Evolutionary conservation across 306 rosid species (phyloP).

Genomic region (Castanea sativa): DNA sequence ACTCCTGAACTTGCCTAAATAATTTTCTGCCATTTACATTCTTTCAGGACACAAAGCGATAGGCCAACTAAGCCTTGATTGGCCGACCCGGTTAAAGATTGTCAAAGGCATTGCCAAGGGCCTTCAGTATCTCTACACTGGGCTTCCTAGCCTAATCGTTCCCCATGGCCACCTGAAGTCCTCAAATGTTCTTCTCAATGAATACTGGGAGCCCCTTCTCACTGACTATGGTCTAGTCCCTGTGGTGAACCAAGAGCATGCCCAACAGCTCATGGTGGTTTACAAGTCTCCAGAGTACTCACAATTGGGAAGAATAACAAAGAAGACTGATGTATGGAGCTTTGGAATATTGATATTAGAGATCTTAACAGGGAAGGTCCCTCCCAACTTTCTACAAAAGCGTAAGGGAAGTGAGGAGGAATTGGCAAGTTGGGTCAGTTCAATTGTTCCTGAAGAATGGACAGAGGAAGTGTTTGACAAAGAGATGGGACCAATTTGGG

Average conservation of each 20-base stretch:
- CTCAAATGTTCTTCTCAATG: constrained; percentile 68
- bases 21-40: background rate
- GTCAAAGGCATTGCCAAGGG: constrained; percentile 77
- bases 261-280: constrained; percentile 60
- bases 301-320: constrained; percentile 65
- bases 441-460: constrained; percentile 58
- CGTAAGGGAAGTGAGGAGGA: constrained; percentile 62
- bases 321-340: constrained; percentile 86
- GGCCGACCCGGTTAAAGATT: constrained; percentile 73
- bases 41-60: constrained; percentile 53
- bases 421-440: constrained; percentile 54
- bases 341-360: constrained; percentile 75
- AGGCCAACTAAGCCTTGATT: constrained; percentile 68
- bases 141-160: constrained; percentile 65
- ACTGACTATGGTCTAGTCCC: constrained; percentile 81
- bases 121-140: constrained; percentile 59
- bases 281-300: constrained; percentile 79
- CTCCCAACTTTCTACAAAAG: constrained; percentile 50
- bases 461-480: constrained; percentile 52
- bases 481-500: constrained; percentile 40
- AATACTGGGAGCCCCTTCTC: constrained; percentile 62
- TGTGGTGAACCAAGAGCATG: constrained; percentile 70
- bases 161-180: constrained; percentile 92
- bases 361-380: constrained; percentile 62
- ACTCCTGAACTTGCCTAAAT: background rate